Conservation (phyloP, 805 yeast species). For the Ogataea henricii region DNA sequence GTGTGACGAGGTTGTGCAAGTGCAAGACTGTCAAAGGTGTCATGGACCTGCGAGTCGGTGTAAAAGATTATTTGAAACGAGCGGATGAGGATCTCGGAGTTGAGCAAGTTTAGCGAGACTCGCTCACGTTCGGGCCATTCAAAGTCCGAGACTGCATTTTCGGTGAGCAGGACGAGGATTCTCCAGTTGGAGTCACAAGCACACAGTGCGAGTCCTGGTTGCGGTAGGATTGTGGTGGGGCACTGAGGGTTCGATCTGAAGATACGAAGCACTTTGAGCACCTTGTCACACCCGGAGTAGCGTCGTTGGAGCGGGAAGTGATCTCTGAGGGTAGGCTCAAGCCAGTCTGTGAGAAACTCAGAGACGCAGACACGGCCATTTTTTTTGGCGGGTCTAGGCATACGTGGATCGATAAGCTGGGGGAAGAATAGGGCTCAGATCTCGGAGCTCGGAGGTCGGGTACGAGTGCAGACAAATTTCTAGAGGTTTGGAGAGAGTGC, state of each 20-base stretch:
- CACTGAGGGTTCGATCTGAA: constrained; percentile 7
- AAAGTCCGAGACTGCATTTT: constrained; percentile 17
- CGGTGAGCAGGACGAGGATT: constrained; percentile 17
- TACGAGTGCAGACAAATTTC: too few species aligned
- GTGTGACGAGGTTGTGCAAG: background rate
- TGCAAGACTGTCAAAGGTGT: constrained; percentile 10
- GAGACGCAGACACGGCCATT: background rate
- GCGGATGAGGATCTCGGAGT: constrained; percentile 18
- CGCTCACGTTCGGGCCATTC: constrained; percentile 23
- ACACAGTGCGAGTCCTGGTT: constrained; percentile 13
- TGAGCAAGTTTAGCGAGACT: constrained; percentile 18
- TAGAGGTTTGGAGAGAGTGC: background rate
- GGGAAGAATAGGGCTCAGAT: background rate
- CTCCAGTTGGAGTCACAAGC: constrained; percentile 23
- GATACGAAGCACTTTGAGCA: constrained; percentile 18
- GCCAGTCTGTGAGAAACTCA: constrained; percentile 2
- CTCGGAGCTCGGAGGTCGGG: too few species aligned
- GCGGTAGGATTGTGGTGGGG: background rate
- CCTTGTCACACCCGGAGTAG: constrained; percentile 3
- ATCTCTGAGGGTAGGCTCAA: background rate
- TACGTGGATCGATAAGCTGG: background rate
- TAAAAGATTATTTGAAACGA: constrained; percentile 15
- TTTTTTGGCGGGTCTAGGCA: constrained; percentile 1
- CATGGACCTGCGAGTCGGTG: constrained; percentile 15
- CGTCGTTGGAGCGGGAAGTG: constrained; percentile 3